Percentiles rank a stretch among this genome's conserved stretches.
These are phyloP conservation scores for Ceratobasidium sp. DNA, from an alignment of 1,284 basidiomycete species.

Conservation along the genomic window DNA sequence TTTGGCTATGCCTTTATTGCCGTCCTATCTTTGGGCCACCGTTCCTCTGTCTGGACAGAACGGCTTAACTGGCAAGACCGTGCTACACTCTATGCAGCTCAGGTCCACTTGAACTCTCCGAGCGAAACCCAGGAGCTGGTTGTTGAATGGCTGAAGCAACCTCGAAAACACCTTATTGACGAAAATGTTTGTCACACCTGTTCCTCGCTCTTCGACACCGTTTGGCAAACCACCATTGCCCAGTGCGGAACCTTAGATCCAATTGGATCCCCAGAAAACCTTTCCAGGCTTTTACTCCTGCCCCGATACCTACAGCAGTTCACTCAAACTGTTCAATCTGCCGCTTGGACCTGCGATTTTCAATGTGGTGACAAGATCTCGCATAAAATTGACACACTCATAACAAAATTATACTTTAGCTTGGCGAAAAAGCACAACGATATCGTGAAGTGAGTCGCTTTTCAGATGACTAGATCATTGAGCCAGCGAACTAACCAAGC, in stretches of 20 bases:
- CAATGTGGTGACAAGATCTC: too few relatives aligned
- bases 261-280: background rate
- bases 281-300: background rate
- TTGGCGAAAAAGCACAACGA: too few relatives aligned
- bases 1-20: constrained; percentile 12
- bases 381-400: too few relatives aligned
- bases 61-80: constrained; percentile 10
- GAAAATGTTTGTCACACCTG: background rate
- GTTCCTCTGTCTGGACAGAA: constrained; percentile 10
- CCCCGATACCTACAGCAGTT: background rate
- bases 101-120: background rate
- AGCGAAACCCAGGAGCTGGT: background rate
- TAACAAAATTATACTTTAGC: too few relatives aligned
- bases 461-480: too few relatives aligned
- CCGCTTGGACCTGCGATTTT: too few relatives aligned
- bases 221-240: background rate
- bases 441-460: too few relatives aligned
- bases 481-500: too few relatives aligned
- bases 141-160: background rate
- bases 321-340: too few relatives aligned
- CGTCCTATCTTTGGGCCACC: constrained; percentile 22
- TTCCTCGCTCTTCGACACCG: background rate
- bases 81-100: background rate
- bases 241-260: background rate
- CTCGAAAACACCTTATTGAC: background rate